phyloP scores from a whole-genome alignment of 805 yeast genomes.

The Brettanomyces anomalus region DNA sequence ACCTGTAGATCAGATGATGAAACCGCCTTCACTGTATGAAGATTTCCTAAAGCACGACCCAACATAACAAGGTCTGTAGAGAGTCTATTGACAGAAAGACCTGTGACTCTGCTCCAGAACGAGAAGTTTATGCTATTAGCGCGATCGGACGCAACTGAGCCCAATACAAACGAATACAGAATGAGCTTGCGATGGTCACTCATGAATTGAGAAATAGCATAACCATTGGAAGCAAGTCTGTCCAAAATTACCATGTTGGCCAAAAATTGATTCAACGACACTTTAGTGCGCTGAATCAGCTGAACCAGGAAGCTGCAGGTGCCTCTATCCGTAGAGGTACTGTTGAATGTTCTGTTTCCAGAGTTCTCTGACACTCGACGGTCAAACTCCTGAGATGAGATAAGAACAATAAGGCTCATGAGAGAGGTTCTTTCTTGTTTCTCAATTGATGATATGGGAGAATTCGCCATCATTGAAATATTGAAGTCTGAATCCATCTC shows the following conservation, averaged over 20 bases:
- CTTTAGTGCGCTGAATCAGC: conserved; percentile 1
- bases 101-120: conserved; percentile 13
- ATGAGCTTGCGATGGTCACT: conserved; percentile 5
- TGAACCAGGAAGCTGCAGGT: conserved; percentile 3
- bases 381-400: conserved; percentile 1
- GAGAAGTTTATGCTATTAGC: conserved; percentile 2
- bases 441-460: background rate
- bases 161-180: conserved; percentile 9
- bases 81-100: conserved; percentile 7
- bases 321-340: background rate
- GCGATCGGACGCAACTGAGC: conserved; percentile 1
- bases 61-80: conserved; percentile 3
- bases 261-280: conserved; percentile 4
- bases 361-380: background rate
- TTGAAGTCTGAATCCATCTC: conserved; percentile 1
- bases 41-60: background rate
- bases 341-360: background rate
- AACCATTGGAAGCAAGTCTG: conserved; percentile 1
- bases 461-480: background rate
- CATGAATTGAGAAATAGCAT: background rate
- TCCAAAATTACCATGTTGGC: conserved; percentile 7
- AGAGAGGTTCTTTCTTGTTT: background rate
- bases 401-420: background rate
- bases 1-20: conserved; percentile 5
- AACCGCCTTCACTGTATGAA: conserved; percentile 1